These are phyloP conservation scores for Cunninghamia lanceolata DNA, from an alignment of 75 land plant species.

Conservation along the genomic window DNA sequence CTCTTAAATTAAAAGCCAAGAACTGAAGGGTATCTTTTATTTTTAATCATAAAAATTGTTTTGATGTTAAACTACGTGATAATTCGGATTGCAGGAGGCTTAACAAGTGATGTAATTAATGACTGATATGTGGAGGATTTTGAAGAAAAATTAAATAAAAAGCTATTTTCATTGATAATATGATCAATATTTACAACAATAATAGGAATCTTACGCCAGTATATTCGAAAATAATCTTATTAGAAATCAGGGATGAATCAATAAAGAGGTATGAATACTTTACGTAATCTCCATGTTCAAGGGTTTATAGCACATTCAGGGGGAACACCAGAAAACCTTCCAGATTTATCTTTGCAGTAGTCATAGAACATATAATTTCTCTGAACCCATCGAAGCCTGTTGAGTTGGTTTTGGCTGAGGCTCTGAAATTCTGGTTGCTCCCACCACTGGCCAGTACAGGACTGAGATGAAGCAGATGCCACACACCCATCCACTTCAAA, in stretches of 20 bases:
- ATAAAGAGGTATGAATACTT: neutral
- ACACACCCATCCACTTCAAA: constrained; percentile 23
- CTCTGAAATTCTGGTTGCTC: neutral
- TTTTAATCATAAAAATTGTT: no score
- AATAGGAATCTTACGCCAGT: no score
- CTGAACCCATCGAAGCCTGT: constrained; percentile 15
- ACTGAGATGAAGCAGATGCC: neutral
- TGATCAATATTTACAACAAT: no score
- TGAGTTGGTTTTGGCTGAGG: neutral
- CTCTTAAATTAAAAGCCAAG: no score
- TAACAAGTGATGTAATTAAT: no score
- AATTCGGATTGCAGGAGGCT: no score
- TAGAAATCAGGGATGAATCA: neutral
- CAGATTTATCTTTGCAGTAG: constrained; percentile 19
- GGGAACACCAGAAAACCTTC: constrained; percentile 12
- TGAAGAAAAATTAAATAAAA: no score
- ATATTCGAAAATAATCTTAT: no score
- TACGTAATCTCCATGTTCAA: neutral
- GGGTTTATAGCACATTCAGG: constrained; percentile 14
- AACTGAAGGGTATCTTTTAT: no score
- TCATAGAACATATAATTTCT: constrained; percentile 23
- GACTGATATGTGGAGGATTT: no score
- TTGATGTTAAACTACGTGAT: no score
- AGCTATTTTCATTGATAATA: no score
- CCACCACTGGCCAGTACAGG: neutral